Conservation (phyloP, 495 filamentous ascomycete species). For the Tuber microsphaerosporum region DNA sequence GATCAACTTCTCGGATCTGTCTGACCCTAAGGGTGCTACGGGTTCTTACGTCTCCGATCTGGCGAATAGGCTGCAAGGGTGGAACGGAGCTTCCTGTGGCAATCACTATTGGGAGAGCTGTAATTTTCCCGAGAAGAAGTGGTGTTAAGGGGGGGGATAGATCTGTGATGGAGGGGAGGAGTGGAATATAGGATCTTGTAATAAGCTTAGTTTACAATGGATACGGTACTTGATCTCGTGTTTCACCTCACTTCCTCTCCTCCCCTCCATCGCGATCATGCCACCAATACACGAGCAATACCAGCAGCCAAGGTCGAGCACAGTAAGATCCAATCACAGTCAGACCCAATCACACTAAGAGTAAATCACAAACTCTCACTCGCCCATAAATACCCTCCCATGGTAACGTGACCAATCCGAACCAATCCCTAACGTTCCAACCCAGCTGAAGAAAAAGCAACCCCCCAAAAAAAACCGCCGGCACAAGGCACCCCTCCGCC, state of each 20-base stretch:
- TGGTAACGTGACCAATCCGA: neutral
- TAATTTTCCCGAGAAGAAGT: constrained; percentile 15
- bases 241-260: constrained; percentile 40
- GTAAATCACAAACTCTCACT: neutral
- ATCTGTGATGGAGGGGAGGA: neutral
- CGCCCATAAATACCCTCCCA: neutral
- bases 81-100: constrained; percentile 26
- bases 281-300: neutral
- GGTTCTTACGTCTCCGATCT: constrained; percentile 44
- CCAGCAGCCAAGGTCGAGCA: no score
- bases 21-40: constrained; percentile 42
- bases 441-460: neutral
- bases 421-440: no score
- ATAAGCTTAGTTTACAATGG: neutral
- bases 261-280: neutral
- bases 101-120: constrained; percentile 26
- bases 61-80: constrained; percentile 44
- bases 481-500: neutral
- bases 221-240: constrained; percentile 26
- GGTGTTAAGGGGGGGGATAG: neutral
- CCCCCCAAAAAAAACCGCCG: no score
- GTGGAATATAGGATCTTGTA: neutral
- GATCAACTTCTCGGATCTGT: constrained; percentile 40
- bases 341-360: neutral
- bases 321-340: no score